phyloP scores from a whole-genome alignment of 2,329 filamentous ascomycete species.

The Beauveria australis region DNA sequence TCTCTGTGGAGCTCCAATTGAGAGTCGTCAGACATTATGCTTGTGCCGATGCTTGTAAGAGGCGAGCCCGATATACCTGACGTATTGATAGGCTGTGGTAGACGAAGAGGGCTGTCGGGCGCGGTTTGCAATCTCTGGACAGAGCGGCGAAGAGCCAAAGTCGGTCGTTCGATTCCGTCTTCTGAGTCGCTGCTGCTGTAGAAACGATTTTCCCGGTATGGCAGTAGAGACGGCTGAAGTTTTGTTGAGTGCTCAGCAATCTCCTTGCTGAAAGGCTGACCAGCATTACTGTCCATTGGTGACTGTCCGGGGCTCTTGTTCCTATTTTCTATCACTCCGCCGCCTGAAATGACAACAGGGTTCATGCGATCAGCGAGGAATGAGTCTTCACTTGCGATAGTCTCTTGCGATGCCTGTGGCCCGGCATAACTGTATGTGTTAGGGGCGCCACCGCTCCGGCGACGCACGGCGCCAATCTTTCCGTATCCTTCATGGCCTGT shows the following conservation, averaged over 20 bases:
- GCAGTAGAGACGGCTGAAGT: slow-evolving; percentile 47
- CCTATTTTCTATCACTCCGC: slow-evolving; percentile 51
- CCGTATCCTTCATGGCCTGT: slow-evolving; percentile 89
- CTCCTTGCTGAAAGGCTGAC: slow-evolving; percentile 31
- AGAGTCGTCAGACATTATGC: slow-evolving; percentile 50
- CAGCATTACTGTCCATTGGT: slow-evolving; percentile 44
- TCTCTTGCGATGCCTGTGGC: slow-evolving; percentile 43
- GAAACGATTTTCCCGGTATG: slow-evolving; percentile 31
- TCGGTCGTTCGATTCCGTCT: slow-evolving; percentile 37
- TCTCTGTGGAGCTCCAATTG: slow-evolving; percentile 32
- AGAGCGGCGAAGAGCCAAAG: slow-evolving; percentile 47
- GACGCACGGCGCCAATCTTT: slow-evolving; percentile 50
- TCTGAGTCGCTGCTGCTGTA: slow-evolving; percentile 52
- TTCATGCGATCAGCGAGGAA: slow-evolving; percentile 56
- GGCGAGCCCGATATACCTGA: slow-evolving; percentile 36
- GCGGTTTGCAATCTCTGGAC: slow-evolving; percentile 41
- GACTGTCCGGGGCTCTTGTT: slow-evolving; percentile 43
- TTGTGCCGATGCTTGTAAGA: slow-evolving; percentile 49
- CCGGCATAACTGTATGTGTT: slow-evolving; percentile 35
- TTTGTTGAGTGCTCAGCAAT: slow-evolving; percentile 29
- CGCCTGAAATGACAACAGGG: slow-evolving; percentile 58
- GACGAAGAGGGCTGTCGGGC: slow-evolving; percentile 34
- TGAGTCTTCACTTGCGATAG: slow-evolving; percentile 40
- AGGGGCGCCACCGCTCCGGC: slow-evolving; percentile 55
- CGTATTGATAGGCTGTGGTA: slow-evolving; percentile 47